A percentile compares a stretch with the other conserved stretches of the same genome.
These are phyloP conservation scores for Neolentinus lepideus DNA, from an alignment of 1,284 basidiomycete genomes.

Conservation along the genomic window DNA sequence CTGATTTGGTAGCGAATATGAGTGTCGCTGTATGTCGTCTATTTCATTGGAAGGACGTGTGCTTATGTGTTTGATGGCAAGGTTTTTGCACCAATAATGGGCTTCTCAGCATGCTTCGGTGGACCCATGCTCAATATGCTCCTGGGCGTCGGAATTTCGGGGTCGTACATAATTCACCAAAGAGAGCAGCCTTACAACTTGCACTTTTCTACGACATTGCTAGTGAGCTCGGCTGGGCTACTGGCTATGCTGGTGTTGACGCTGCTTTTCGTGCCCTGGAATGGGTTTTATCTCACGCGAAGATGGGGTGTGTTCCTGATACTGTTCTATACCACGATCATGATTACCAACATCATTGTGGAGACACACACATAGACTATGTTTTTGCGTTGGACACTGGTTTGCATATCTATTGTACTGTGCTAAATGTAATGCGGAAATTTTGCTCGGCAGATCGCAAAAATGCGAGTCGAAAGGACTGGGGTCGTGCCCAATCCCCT, in stretches of 20 bases:
- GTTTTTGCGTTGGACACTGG: neutral
- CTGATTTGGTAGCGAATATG: constrained; percentile 95
- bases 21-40: constrained; percentile 66
- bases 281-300: constrained; percentile 74
- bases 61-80: constrained; percentile 16
- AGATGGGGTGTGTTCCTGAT: constrained; percentile 81
- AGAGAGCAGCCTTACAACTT: constrained; percentile 59
- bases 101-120: constrained; percentile 90
- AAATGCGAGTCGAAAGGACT: neutral
- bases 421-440: neutral
- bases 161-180: constrained; percentile 63
- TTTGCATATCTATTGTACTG: neutral
- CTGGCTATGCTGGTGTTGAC: constrained; percentile 70
- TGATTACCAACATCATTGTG: constrained; percentile 71
- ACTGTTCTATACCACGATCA: constrained; percentile 62
- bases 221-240: constrained; percentile 79
- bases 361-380: constrained; percentile 34
- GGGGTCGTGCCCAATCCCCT: neutral
- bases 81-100: constrained; percentile 85
- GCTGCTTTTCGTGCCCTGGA: constrained; percentile 80
- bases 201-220: constrained; percentile 75
- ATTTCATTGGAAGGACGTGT: neutral
- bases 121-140: constrained; percentile 97
- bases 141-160: constrained; percentile 80
- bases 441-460: neutral